Conservation (phyloP, 2,329 filamentous ascomycete genomes). For the Endocalyx cinctus region DNA sequence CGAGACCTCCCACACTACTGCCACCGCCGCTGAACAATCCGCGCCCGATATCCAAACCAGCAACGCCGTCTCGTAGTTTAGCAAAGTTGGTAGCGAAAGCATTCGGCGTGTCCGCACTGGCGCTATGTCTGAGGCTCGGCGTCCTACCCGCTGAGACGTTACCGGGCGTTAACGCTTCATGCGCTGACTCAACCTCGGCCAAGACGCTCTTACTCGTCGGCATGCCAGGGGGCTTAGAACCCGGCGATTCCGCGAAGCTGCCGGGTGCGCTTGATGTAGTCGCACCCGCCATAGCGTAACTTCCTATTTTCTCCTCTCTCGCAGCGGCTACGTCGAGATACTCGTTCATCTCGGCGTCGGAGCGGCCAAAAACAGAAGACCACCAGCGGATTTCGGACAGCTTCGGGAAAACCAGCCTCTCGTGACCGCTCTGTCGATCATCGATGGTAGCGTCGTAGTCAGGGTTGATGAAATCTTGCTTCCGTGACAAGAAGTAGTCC, state of each 20-base stretch:
- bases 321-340: slow-evolving; percentile 51
- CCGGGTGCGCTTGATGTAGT: neutral
- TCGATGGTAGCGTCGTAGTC: slow-evolving; percentile 72
- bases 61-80: slow-evolving; percentile 43
- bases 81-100: slow-evolving; percentile 36
- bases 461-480: slow-evolving; percentile 75
- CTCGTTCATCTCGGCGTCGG: slow-evolving; percentile 90
- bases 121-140: slow-evolving; percentile 37
- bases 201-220: slow-evolving; percentile 49
- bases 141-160: slow-evolving; percentile 15
- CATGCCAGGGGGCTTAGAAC: slow-evolving; percentile 32
- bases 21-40: slow-evolving; percentile 32
- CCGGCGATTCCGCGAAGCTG: no score
- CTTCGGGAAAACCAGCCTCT: slow-evolving; percentile 78
- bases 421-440: slow-evolving; percentile 72
- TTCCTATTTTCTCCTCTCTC: slow-evolving; percentile 36
- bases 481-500: slow-evolving; percentile 87
- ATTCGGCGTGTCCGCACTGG: slow-evolving; percentile 40
- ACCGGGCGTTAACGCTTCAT: slow-evolving; percentile 45
- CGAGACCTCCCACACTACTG: neutral
- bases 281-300: slow-evolving; percentile 26
- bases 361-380: slow-evolving; percentile 80
- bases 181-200: slow-evolving; percentile 53
- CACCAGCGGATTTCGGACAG: slow-evolving; percentile 86
- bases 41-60: slow-evolving; percentile 44